Evolutionary conservation across 1,284 basidiomycete species (phyloP).

Genomic region (Hymenochaete sp.): DNA sequence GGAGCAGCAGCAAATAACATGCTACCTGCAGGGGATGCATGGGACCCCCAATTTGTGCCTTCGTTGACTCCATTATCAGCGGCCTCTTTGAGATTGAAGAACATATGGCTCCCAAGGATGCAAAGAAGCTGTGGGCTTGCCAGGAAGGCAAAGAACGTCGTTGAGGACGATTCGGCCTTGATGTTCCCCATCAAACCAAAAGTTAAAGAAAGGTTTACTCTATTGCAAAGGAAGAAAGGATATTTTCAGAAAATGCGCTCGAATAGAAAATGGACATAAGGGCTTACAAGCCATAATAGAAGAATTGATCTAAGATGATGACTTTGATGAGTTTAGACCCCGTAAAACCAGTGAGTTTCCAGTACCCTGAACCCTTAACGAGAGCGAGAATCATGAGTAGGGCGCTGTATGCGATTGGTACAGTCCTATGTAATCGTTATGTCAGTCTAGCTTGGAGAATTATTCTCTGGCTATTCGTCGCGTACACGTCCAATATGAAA

Average conservation of each 20-base stretch:
- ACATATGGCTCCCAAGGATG: slow-evolving; percentile 2
- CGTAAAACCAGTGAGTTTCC: background rate
- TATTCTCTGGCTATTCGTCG: no score
- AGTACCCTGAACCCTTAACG: background rate
- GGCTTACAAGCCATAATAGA: slow-evolving; percentile 2
- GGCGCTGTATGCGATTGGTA: background rate
- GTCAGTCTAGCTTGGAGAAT: no score
- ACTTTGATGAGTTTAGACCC: background rate
- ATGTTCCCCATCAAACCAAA: background rate
- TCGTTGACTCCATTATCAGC: slow-evolving; percentile 3
- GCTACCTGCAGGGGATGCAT: no score
- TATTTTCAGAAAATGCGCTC: background rate
- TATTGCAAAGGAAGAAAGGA: background rate
- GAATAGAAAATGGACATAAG: no score
- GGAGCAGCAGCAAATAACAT: no score
- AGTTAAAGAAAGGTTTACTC: background rate
- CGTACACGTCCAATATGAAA: no score
- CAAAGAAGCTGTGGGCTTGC: slow-evolving; percentile 4
- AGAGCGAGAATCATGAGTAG: background rate
- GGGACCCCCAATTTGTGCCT: background rate
- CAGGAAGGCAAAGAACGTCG: background rate
- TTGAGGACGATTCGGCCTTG: background rate
- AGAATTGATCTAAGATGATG: slow-evolving; percentile 2
- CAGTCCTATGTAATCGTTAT: no score
- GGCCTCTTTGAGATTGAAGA: slow-evolving; percentile 9